Evolutionary conservation across 805 yeast genomes (phyloP), one percentile per base, ranked within the genome.

Genomic region (Candida koratica): DNA sequence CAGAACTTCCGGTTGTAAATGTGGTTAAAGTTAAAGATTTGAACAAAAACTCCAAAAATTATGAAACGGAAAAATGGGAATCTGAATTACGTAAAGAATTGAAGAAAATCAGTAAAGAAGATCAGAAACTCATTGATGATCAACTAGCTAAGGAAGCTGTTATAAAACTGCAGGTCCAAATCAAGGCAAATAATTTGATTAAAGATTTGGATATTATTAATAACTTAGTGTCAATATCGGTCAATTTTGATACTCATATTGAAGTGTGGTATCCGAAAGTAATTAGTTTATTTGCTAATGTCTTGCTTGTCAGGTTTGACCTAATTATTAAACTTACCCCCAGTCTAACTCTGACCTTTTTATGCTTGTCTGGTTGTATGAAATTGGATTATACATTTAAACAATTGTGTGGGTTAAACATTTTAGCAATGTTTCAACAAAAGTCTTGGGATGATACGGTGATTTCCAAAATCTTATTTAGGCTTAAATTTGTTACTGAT

Each of bases 31-130:
- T 64, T 10, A 64, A 61, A 4, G 76, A 77, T 10, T 22, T 38
- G 16, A 76, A 77, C 52, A 85, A 84, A 54, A 85, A 85, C 53
- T 64, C 85, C 1, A 88, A 81, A 52, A 96, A 88, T 50, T 86
- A 86, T 49, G 95, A 83, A 49, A 83, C 89, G 2, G 63, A 75
- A 41, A 79, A 85, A 55, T 90, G 97, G 97, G 98, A 93, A 53
- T 88, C 81, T 47, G 74, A 75, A 34, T 73, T 93, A 20, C 77
- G 90, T 49, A 77, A 78, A 44, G 90, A 87, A 51, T 67, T 88
- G 24, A 79, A 82, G 1, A 84, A 83, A 51, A 64, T 81, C 26
- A 71, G 94, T 3, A 81, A 78, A 45, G 97, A 89, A 51, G 95
- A 93, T 41, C 84, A 77, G 43, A 63, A 52, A 0, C 53, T 74